Conservation (phyloP, 1,139 yeast species). For the Debaryomycetaceae sp. region DNA sequence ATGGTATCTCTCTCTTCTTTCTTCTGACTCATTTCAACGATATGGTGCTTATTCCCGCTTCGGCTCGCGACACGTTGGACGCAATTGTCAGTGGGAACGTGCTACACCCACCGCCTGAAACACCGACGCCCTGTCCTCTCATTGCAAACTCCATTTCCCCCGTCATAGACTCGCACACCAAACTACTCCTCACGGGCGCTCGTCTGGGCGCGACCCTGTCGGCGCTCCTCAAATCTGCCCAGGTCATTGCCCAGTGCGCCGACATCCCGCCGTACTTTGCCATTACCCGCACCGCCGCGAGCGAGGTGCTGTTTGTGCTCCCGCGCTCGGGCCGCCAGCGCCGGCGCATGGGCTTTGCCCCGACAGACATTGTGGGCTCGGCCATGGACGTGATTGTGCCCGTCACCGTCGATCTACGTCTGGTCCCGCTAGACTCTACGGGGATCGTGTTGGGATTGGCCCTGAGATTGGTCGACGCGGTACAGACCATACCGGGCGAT, state of each 20-base stretch:
- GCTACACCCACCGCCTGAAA: conserved; percentile 1
- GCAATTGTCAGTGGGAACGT: conserved; percentile 18
- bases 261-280: conserved; percentile 44
- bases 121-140: not conserved
- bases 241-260: conserved; percentile 16
- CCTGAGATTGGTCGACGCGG: conserved; percentile 27
- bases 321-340: conserved; percentile 32
- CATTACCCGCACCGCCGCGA: conserved; percentile 42
- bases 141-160: conserved; percentile 17
- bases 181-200: conserved; percentile 52
- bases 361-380: conserved; percentile 42
- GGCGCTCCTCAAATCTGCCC: conserved; percentile 27
- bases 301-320: conserved; percentile 44
- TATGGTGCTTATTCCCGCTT: conserved; percentile 49
- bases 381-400: conserved; percentile 50
- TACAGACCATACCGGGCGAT: conserved; percentile 8
- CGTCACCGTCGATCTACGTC: conserved; percentile 42
- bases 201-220: conserved; percentile 36
- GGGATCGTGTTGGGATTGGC: conserved; percentile 66
- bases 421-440: conserved; percentile 48
- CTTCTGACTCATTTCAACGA: conserved; percentile 58
- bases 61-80: conserved; percentile 33
- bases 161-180: conserved; percentile 24
- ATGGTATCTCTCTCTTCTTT: conserved; percentile 51
- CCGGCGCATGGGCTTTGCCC: conserved; percentile 28